Percentiles rank a stretch among this genome's conserved stretches.
Conservation (phyloP, 495 filamentous ascomycete species). For the Neurospora intermedia region DNA sequence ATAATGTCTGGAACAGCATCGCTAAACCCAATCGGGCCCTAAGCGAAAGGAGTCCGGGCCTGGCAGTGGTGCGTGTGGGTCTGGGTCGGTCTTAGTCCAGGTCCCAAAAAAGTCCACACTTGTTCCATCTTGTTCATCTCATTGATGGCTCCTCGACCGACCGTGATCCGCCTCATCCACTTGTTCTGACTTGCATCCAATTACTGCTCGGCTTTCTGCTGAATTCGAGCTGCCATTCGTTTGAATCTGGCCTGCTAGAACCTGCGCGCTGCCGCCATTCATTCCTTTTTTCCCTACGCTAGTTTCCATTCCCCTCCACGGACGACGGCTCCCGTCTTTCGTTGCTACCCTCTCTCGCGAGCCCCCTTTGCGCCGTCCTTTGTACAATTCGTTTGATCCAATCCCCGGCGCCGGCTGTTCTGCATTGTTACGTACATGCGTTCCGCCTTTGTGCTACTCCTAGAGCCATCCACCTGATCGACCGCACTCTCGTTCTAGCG, state of each 20-base stretch:
- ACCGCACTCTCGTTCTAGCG: not conserved
- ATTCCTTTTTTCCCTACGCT: not conserved
- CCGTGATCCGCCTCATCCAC: not conserved
- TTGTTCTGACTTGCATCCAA: not conserved
- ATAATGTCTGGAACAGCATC: not conserved
- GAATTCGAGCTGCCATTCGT: not conserved
- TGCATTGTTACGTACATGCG: not conserved
- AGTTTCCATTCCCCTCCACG: not conserved
- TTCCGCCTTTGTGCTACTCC: not conserved
- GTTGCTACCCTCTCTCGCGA: not conserved
- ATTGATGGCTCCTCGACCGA: not conserved
- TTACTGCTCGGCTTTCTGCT: not conserved
- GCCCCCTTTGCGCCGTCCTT: not conserved
- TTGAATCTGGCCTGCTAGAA: not conserved
- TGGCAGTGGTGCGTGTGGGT: not conserved
- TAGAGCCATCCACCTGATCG: not conserved
- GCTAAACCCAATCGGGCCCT: not conserved
- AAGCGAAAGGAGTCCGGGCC: not conserved
- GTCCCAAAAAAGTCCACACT: not conserved
- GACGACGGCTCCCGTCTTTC: not conserved
- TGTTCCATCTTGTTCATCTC: not conserved
- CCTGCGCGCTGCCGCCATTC: not conserved
- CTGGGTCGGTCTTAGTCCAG: not conserved
- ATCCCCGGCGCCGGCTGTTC: not conserved
- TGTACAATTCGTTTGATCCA: not conserved